Percentiles rank a stretch among this genome's conserved stretches.
These are phyloP conservation scores for Erodium texanum DNA, from an alignment of 441 rosid genomes.

Conservation along the genomic window DNA sequence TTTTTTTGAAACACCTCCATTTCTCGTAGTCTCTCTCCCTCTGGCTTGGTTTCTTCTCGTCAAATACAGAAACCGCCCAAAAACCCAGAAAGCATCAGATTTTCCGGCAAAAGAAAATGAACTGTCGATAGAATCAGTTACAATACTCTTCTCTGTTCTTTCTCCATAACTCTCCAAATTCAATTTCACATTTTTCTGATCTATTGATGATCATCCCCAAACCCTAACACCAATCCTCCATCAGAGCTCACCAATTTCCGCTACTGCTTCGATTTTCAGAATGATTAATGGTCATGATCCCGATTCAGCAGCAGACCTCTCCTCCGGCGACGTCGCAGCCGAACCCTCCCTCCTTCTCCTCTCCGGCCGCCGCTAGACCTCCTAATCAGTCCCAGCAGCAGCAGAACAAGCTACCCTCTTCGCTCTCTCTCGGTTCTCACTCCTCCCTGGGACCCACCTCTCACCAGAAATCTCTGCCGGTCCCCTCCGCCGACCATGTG, in stretches of 20 bases:
- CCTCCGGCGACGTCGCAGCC: slow-evolving; percentile 28
- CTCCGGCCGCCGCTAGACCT: slow-evolving; percentile 12
- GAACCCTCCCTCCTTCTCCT: slow-evolving; percentile 19
- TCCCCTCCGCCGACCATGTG: slow-evolving; percentile 28
- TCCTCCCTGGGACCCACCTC: no score
- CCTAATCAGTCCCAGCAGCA: slow-evolving; percentile 11
- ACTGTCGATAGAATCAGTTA: neutral
- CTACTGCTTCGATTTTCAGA: slow-evolving; percentile 16
- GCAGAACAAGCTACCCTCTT: slow-evolving; percentile 11
- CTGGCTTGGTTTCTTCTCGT: neutral
- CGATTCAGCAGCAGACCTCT: slow-evolving; percentile 40
- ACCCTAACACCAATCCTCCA: neutral
- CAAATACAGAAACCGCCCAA: neutral
- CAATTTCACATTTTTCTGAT: neutral
- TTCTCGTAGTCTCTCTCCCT: neutral
- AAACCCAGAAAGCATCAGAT: neutral
- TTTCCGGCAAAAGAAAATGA: neutral
- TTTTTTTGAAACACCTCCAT: neutral
- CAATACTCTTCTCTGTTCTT: neutral
- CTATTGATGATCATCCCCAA: neutral
- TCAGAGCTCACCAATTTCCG: neutral
- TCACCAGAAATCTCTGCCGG: slow-evolving; percentile 20
- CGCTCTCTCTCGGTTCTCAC: slow-evolving; percentile 17
- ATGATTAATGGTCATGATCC: slow-evolving; percentile 44
- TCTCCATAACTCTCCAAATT: neutral